Conservation (phyloP, 148 eudicot genomes). For the Vaccinium vitisidaea region DNA sequence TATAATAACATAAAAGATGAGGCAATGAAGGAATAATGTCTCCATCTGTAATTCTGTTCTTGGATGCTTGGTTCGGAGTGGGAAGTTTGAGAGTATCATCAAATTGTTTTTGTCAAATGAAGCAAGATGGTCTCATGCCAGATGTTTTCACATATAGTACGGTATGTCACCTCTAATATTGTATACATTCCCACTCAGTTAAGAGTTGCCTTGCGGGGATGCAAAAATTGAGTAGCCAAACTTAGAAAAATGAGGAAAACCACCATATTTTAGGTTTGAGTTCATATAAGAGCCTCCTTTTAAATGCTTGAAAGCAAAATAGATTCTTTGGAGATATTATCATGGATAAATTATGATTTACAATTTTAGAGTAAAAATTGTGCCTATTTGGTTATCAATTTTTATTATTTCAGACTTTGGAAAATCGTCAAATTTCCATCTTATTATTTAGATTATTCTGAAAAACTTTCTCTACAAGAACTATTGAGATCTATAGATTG, state of each 20-base stretch:
- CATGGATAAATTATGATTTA: not conserved
- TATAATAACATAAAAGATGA: slow-evolving; percentile 62
- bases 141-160: slow-evolving; percentile 85
- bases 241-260: not conserved
- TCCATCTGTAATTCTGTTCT: slow-evolving; percentile 84
- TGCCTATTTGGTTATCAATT: not conserved
- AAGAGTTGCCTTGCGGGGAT: not conserved
- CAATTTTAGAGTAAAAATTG: not conserved
- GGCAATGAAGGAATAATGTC: slow-evolving; percentile 45
- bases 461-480: not conserved
- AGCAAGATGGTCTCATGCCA: slow-evolving; percentile 72
- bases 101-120: slow-evolving; percentile 76
- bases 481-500: not conserved
- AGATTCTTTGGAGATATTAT: not conserved
- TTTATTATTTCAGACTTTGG: not conserved
- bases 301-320: slow-evolving; percentile 4
- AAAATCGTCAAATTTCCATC: not conserved
- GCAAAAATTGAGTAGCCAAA: slow-evolving; percentile 12
- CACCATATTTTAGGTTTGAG: not conserved
- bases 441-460: not conserved
- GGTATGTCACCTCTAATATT: slow-evolving; percentile 37
- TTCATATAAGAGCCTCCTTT: not conserved
- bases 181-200: not conserved
- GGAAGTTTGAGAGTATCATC: slow-evolving; percentile 50
- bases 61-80: slow-evolving; percentile 59